phyloP scores from a whole-genome alignment of 2,329 filamentous ascomycete species.

The Monosporascus ibericus region DNA sequence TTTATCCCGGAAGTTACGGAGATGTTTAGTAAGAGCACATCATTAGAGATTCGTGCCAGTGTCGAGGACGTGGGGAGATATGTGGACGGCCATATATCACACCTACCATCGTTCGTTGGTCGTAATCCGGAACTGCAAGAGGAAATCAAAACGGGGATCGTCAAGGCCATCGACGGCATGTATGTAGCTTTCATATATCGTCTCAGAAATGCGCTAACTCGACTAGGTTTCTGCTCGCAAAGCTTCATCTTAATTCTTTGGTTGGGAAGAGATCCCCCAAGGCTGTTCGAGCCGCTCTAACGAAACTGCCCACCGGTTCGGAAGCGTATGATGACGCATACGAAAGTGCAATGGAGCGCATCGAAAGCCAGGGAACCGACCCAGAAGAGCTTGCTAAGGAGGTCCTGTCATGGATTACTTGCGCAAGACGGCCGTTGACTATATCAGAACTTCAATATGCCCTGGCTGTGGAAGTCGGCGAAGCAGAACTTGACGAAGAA shows the following conservation, averaged over 20 bases:
- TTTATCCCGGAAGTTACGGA: slow-evolving; percentile 14
- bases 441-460: slow-evolving; percentile 34
- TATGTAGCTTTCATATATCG: no score
- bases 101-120: slow-evolving; percentile 11
- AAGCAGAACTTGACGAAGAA: slow-evolving; percentile 25
- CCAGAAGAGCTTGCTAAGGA: slow-evolving; percentile 30
- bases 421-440: slow-evolving; percentile 27
- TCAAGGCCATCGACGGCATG: background rate
- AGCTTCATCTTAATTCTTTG: slow-evolving; percentile 30
- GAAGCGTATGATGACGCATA: slow-evolving; percentile 34
- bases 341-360: slow-evolving; percentile 33
- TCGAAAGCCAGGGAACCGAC: slow-evolving; percentile 29
- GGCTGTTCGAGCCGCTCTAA: slow-evolving; percentile 25
- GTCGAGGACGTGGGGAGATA: slow-evolving; percentile 27
- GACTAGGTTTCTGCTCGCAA: slow-evolving; percentile 33
- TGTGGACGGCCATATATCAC: slow-evolving; percentile 16
- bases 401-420: slow-evolving; percentile 35
- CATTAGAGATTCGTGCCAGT: slow-evolving; percentile 26
- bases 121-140: slow-evolving; percentile 11
- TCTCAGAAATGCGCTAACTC: slow-evolving; percentile 1
- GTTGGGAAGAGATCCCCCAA: slow-evolving; percentile 24
- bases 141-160: slow-evolving; percentile 17
- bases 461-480: slow-evolving; percentile 28
- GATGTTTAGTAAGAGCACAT: slow-evolving; percentile 5
- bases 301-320: slow-evolving; percentile 22